These are phyloP conservation scores for Forsythia viridissima DNA, from an alignment of 257 asterid species.

Conservation along the genomic window DNA sequence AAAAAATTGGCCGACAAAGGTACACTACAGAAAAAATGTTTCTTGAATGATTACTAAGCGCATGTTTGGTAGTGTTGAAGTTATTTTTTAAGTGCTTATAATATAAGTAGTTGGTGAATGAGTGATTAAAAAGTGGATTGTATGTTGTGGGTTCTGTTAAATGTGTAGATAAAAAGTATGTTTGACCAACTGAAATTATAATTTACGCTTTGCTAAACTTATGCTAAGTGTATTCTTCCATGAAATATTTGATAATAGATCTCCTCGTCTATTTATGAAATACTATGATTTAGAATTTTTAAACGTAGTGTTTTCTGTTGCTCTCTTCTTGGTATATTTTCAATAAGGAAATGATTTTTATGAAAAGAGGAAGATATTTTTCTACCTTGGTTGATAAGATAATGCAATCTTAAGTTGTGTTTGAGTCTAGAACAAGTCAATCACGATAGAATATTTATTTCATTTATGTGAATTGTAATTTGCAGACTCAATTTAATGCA, in stretches of 20 bases:
- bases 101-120: too few species aligned
- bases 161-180: too few species aligned
- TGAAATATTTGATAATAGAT: constrained; percentile 15
- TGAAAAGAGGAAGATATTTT: neutral
- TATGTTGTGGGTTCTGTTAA: too few species aligned
- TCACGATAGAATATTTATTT: neutral
- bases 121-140: too few species aligned
- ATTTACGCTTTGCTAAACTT: too few species aligned
- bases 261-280: neutral
- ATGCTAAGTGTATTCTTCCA: neutral
- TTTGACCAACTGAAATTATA: too few species aligned
- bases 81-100: too few species aligned
- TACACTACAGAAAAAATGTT: constrained; percentile 17
- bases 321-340: neutral
- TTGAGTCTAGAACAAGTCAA: neutral
- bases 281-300: neutral
- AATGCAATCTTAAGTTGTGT: neutral
- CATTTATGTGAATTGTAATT: neutral
- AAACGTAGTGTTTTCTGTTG: neutral
- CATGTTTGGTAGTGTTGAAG: too few species aligned
- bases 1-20: constrained; percentile 47
- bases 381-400: constrained; percentile 9
- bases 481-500: constrained; percentile 3
- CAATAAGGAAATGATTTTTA: neutral
- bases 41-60: constrained; percentile 2